Conservation (phyloP, 202 grass and related monocot species). For the Schoenoplectus tabernaemontani region DNA sequence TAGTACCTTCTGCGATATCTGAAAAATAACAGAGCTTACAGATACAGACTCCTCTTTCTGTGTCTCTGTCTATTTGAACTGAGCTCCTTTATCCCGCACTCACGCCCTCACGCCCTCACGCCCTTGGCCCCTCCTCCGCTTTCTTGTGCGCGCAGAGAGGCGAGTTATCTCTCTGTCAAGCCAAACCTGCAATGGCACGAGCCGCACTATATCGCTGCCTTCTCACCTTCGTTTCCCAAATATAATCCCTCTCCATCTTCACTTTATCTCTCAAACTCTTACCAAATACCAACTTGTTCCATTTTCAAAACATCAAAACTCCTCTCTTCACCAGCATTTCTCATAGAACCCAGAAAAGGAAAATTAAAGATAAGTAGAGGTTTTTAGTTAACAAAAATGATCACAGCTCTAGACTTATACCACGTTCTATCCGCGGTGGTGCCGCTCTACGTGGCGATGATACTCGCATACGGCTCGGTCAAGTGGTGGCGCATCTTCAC, state of each 20-base stretch:
- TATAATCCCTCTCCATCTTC: neutral
- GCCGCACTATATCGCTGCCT: neutral
- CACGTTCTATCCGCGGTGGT: constrained; percentile 85
- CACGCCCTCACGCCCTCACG: too few species aligned
- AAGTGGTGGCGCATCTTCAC: constrained; percentile 87
- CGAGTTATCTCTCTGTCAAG: constrained; percentile 3
- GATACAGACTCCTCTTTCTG: too few species aligned
- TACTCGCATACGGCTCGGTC: constrained; percentile 82
- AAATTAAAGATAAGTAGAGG: neutral
- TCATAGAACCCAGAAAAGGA: neutral
- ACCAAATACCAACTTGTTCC: too few species aligned
- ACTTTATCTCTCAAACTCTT: neutral
- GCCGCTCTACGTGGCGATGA: constrained; percentile 85
- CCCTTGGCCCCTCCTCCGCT: too few species aligned
- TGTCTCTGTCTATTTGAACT: constrained; percentile 22
- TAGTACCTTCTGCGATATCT: too few species aligned
- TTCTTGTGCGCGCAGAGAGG: neutral
- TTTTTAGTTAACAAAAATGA: constrained; percentile 50
- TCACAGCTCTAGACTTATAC: constrained; percentile 66
- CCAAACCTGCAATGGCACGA: constrained; percentile 13
- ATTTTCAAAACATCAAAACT: neutral
- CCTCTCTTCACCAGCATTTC: neutral
- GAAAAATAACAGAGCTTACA: constrained; percentile 8
- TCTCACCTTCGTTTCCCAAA: neutral
- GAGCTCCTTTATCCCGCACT: neutral